Evolutionary conservation across 2,329 filamentous ascomycete species (phyloP).

Genomic region (Magnaporthiopsis incrustans): DNA sequence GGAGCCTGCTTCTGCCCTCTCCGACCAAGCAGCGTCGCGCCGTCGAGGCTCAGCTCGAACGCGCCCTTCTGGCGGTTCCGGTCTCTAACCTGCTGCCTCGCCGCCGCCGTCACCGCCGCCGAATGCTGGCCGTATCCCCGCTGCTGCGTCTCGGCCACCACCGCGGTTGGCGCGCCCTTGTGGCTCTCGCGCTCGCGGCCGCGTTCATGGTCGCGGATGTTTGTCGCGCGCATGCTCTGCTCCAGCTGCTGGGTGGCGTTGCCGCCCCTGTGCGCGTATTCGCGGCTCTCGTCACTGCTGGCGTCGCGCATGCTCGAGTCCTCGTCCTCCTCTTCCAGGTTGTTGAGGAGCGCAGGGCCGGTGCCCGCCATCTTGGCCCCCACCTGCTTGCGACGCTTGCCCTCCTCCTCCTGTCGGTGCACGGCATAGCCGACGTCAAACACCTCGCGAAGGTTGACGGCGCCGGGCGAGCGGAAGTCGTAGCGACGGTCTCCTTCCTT

Average conservation of each 20-base stretch:
- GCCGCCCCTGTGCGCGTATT: constrained; percentile 28
- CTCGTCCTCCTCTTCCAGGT: constrained; percentile 48
- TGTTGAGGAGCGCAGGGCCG: constrained; percentile 54
- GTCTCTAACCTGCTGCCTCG: constrained; percentile 67
- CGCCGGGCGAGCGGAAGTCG: constrained; percentile 93
- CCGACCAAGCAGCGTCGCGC: constrained; percentile 79
- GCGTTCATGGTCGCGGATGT: constrained; percentile 52
- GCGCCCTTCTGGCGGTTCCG: constrained; percentile 64
- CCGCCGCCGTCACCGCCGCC: constrained; percentile 73
- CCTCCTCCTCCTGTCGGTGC: constrained; percentile 91
- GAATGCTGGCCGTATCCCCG: constrained; percentile 87
- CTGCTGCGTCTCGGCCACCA: constrained; percentile 14
- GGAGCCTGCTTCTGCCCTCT: constrained; percentile 46
- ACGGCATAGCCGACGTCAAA: constrained; percentile 99
- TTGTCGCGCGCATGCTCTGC: constrained; percentile 78
- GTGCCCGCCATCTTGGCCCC: constrained; percentile 60
- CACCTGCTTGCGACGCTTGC: constrained; percentile 81
- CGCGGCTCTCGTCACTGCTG: constrained; percentile 54
- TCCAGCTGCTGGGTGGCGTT: constrained; percentile 62
- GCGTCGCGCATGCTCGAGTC: constrained; percentile 30
- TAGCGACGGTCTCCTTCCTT: constrained; percentile 58
- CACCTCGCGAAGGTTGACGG: constrained; percentile 90
- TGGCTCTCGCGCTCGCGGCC: constrained; percentile 34
- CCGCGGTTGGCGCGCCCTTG: constrained; percentile 16
- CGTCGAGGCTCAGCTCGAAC: constrained; percentile 88